These are phyloP conservation scores for Asclepias syriaca DNA, from an alignment of 257 asterid species.

Conservation along the genomic window DNA sequence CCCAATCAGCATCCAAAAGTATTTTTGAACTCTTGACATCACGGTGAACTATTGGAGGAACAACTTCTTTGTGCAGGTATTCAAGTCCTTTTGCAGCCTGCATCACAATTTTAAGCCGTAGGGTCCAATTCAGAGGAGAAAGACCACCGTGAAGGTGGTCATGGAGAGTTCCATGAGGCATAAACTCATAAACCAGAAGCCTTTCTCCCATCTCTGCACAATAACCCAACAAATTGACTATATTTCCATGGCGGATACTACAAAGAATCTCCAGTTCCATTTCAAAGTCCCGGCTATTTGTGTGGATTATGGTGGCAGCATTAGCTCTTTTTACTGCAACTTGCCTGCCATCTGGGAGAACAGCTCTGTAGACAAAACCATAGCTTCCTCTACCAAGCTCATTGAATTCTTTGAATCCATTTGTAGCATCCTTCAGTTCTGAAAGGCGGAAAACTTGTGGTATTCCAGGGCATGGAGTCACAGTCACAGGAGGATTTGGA, in stretches of 20 bases:
- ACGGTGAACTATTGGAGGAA: slow-evolving; percentile 83
- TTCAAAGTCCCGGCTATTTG: slow-evolving; percentile 76
- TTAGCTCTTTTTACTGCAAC: slow-evolving; percentile 94
- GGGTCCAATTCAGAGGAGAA: slow-evolving; percentile 63
- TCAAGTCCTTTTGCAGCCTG: slow-evolving; percentile 87
- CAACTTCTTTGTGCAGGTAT: slow-evolving; percentile 65
- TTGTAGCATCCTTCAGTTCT: slow-evolving; percentile 83
- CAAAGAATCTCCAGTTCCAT: slow-evolving; percentile 81
- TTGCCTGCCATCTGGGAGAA: slow-evolving; percentile 75
- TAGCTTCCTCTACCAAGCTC: slow-evolving; percentile 94
- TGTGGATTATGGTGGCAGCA: slow-evolving; percentile 92
- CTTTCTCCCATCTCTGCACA: slow-evolving; percentile 98
- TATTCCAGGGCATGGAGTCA: slow-evolving; percentile 56
- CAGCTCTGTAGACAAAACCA: slow-evolving; percentile 87
- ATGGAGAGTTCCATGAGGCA: slow-evolving; percentile 90
- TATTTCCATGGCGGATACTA: slow-evolving; percentile 59
- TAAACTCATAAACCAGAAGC: slow-evolving; percentile 75
- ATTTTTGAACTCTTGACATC: slow-evolving; percentile 78
- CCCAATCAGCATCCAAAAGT: slow-evolving; percentile 81
- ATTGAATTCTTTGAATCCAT: slow-evolving; percentile 91
- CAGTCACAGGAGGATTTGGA: slow-evolving; percentile 36
- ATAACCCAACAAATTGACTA: slow-evolving; percentile 83
- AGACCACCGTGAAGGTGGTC: slow-evolving; percentile 95
- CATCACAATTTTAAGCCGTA: slow-evolving; percentile 65
- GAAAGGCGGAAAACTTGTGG: slow-evolving; percentile 92